These are phyloP conservation scores for Dothidotthia symphoricarpi DNA, from an alignment of 2,329 filamentous ascomycete genomes.

Conservation along the genomic window DNA sequence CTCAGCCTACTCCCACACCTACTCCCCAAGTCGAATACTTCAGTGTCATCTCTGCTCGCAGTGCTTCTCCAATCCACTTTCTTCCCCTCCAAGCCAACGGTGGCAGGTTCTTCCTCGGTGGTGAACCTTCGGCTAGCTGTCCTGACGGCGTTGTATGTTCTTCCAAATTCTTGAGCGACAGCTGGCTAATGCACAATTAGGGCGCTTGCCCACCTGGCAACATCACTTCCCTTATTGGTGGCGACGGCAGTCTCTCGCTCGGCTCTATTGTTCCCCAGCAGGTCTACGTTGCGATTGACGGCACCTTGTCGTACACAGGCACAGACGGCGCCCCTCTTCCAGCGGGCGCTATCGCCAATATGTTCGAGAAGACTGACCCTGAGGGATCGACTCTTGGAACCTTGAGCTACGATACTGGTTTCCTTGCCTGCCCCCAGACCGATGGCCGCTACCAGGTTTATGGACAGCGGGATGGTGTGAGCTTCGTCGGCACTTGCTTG, in stretches of 20 bases:
- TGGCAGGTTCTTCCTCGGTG: conserved; percentile 52
- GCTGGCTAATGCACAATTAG: no score
- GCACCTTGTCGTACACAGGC: conserved; percentile 56
- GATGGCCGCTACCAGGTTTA: conserved; percentile 29
- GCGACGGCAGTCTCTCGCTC: conserved; percentile 34
- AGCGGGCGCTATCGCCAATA: conserved; percentile 50
- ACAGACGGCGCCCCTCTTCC: conserved; percentile 57
- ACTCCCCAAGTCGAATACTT: conserved; percentile 34
- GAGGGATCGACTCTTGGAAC: conserved; percentile 24
- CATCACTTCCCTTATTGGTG: conserved; percentile 47
- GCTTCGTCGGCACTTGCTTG: conserved; percentile 28
- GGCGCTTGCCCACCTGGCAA: conserved; percentile 50
- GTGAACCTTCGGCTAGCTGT: conserved; percentile 51
- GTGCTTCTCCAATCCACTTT: conserved; percentile 52
- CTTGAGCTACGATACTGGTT: conserved; percentile 31
- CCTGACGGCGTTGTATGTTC: conserved; percentile 27
- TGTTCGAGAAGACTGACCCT: conserved; percentile 44
- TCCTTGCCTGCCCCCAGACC: conserved; percentile 35
- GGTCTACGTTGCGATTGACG: conserved; percentile 57
- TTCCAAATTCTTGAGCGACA: no score
- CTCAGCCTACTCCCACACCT: conserved; percentile 3
- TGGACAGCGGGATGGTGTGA: conserved; percentile 24
- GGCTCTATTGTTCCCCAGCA: conserved; percentile 59
- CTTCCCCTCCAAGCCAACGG: conserved; percentile 49
- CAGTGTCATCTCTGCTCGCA: conserved; percentile 46